Base-by-base conservation (phyloP, 2,329 filamentous ascomycete genomes). In the Huntiella decipiens region DNA sequence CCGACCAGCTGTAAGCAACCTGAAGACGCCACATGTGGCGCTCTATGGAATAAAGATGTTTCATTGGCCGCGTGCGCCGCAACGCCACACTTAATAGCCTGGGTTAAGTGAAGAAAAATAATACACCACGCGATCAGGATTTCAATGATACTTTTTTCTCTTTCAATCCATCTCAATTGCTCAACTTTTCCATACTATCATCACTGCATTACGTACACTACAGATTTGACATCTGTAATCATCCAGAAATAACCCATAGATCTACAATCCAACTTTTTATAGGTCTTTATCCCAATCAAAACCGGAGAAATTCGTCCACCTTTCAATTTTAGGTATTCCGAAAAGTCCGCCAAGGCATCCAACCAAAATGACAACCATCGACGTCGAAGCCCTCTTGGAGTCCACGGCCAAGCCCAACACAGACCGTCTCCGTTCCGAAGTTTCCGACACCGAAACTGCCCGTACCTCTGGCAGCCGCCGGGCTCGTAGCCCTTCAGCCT, bases 311-410 rank as follows among this genome's bases (percentile, higher is more conserved):
- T 28, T 6, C 22, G 22, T 28, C 22, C 22, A 28, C 22, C 22
- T 28, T 28, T 28, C 22, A 28, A 28, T 28, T 28, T 28, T 28
- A 28, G 22, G 16, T 16, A 16, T 39, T 17, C 37, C 13, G 37
- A 39, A 17, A 12, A 19, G 22, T 28, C 22, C 22, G 22, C 22
- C 5, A 28, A 28, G 22, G 22, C 22, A 28, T 28, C 22, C 43
- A 35, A 36, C 3, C 8, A 49, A 32, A 40, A 71, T 71, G 67
- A 61, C 66, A 44, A 65, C 61, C 48, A 59, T 71, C 54, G 85
- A 93, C 59, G 84, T 95, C 56, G 87, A 95, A 69, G 84, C 85
- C 53, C 73, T 95, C 53, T 77, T 95, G 54, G 86, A 94, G 63
- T 83, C 82, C 44, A 84, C 82, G 52, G 83, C 82, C 44, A 78